Evolutionary conservation across 2,329 filamentous ascomycete species (phyloP).

Genomic region (Fusarium torulosum): DNA sequence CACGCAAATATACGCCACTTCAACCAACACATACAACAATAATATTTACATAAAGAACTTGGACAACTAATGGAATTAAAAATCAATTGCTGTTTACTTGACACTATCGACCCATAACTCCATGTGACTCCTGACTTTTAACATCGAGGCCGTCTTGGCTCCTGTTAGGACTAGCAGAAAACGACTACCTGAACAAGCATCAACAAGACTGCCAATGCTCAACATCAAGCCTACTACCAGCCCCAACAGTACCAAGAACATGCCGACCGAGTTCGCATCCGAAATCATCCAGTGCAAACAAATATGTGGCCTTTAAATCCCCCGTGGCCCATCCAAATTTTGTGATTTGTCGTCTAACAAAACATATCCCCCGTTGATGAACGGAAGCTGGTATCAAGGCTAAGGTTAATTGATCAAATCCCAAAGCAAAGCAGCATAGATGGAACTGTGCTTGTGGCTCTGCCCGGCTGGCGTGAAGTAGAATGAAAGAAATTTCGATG

Average conservation of each 20-base stretch:
- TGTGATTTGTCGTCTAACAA: conserved; percentile 25
- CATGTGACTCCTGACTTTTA: conserved; percentile 27
- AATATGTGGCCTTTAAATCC: conserved; percentile 24
- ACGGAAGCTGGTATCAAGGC: conserved; percentile 35
- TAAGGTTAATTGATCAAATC: conserved; percentile 46
- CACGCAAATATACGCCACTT: no score
- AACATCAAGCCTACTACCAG: neutral
- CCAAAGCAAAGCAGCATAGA: conserved; percentile 20
- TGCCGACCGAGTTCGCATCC: neutral
- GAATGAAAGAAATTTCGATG: conserved; percentile 28
- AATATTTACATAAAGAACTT: no score
- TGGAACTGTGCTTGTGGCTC: conserved; percentile 5
- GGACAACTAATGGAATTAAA: neutral
- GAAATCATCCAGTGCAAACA: conserved; percentile 11
- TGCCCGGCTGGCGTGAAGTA: conserved; percentile 21
- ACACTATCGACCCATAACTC: conserved; percentile 25
- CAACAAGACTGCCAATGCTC: neutral
- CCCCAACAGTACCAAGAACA: conserved; percentile 15
- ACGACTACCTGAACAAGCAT: neutral
- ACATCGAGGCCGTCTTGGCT: conserved; percentile 14
- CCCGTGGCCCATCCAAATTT: conserved; percentile 40
- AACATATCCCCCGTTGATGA: conserved; percentile 16
- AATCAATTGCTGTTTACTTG: conserved; percentile 25
- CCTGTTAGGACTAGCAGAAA: conserved; percentile 14
- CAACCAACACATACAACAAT: neutral